These are phyloP conservation scores for Sphaerulina musiva DNA, from an alignment of 2,329 filamentous ascomycete genomes.

Conservation along the genomic window DNA sequence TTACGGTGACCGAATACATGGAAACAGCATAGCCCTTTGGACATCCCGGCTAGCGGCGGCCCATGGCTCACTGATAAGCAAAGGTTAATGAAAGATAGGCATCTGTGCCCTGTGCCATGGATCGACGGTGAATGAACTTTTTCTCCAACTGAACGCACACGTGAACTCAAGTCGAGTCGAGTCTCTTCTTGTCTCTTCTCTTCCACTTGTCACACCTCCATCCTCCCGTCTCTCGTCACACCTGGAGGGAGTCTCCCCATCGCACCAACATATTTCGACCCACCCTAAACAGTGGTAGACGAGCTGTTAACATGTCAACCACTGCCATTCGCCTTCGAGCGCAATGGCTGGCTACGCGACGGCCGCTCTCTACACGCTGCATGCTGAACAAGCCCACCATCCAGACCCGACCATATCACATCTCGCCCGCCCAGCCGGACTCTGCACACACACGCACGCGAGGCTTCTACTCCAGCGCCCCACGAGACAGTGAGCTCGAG, in stretches of 20 bases:
- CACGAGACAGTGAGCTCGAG: slow-evolving; percentile 21
- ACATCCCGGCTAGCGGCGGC: slow-evolving; percentile 9
- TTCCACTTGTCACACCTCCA: no score
- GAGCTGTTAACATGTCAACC: slow-evolving; percentile 22
- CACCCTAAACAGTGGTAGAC: no score
- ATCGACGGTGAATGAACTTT: no score
- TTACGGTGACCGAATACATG: no score
- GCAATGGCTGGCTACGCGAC: slow-evolving; percentile 31
- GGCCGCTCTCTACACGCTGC: slow-evolving; percentile 29
- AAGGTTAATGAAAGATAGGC: no score
- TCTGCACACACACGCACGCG: slow-evolving; percentile 11
- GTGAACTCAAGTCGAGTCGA: no score
- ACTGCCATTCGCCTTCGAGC: slow-evolving; percentile 30
- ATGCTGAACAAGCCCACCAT: slow-evolving; percentile 10
- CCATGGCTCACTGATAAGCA: slow-evolving; percentile 7
- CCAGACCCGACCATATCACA: slow-evolving; percentile 7
- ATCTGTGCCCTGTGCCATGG: no score
- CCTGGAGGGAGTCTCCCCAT: not conserved
- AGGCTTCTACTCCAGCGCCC: slow-evolving; percentile 30
- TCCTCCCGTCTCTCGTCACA: not conserved
- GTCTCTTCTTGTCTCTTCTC: not conserved
- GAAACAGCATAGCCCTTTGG: not conserved
- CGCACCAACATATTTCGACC: not conserved
- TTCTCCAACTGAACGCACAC: no score
- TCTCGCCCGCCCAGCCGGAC: slow-evolving; percentile 8